Percentiles rank a stretch among this genome's conserved stretches.
These are phyloP conservation scores for Yamadazyma conglobata DNA, from an alignment of 1,139 yeast species.

Conservation along the genomic window DNA sequence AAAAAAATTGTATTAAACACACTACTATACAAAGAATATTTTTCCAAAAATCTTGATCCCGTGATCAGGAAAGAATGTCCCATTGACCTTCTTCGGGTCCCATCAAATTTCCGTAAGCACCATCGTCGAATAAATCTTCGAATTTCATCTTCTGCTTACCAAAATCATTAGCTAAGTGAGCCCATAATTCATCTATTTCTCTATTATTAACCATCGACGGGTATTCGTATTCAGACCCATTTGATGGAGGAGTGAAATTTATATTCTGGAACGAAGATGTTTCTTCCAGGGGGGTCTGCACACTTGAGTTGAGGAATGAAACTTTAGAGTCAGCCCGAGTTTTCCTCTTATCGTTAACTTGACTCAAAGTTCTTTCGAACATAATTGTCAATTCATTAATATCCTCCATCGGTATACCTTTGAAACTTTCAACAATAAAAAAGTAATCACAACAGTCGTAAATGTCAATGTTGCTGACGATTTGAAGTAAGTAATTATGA, in stretches of 20 bases:
- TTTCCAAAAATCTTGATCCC: no score
- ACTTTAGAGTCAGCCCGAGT: no score
- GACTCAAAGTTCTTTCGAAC: constrained; percentile 7
- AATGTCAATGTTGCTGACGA: constrained; percentile 21
- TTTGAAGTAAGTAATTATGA: constrained; percentile 25
- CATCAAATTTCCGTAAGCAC: no score
- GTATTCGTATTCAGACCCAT: constrained; percentile 16
- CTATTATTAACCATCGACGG: constrained; percentile 23
- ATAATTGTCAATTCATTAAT: constrained; percentile 11
- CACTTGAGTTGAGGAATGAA: neutral
- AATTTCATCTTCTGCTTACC: constrained; percentile 2
- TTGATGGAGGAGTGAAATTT: constrained; percentile 9
- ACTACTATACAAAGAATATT: no score
- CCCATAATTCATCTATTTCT: constrained; percentile 40
- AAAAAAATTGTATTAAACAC: no score
- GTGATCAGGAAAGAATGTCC: no score
- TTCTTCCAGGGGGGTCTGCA: neutral
- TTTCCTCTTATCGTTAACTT: constrained; percentile 6
- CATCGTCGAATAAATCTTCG: no score
- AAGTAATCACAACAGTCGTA: constrained; percentile 14
- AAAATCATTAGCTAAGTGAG: constrained; percentile 20
- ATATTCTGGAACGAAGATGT: constrained; percentile 1
- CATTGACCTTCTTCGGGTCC: no score
- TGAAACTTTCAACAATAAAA: constrained; percentile 3
- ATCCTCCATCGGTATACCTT: constrained; percentile 7